Evolutionary conservation across 1,139 yeast genomes (phyloP).

Genomic region (Lodderomyces oxycetoniae): DNA sequence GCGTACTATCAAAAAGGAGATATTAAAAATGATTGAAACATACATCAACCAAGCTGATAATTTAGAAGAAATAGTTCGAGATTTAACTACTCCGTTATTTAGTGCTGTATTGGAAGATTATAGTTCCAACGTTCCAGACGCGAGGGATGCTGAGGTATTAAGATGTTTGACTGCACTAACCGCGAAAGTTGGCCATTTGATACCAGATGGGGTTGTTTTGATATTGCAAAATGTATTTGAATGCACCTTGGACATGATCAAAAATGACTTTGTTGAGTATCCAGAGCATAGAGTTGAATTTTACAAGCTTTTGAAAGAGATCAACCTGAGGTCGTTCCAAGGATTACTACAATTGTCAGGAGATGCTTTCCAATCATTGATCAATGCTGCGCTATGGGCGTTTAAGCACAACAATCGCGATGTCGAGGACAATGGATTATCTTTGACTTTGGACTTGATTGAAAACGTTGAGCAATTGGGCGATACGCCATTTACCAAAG

Average conservation of each 20-base stretch:
- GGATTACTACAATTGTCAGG: slow-evolving; percentile 88
- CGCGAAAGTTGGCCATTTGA: slow-evolving; percentile 77
- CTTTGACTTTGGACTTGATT: slow-evolving; percentile 74
- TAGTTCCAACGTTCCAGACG: slow-evolving; percentile 84
- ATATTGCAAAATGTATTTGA: slow-evolving; percentile 90
- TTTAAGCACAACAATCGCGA: slow-evolving; percentile 95
- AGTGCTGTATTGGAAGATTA: slow-evolving; percentile 89
- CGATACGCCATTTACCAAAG: slow-evolving; percentile 72
- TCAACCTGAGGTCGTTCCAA: slow-evolving; percentile 77
- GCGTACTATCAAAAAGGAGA: slow-evolving; percentile 94
- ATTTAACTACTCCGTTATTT: slow-evolving; percentile 78
- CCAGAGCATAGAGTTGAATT: slow-evolving; percentile 98
- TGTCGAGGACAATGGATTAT: slow-evolving; percentile 86
- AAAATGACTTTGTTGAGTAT: slow-evolving; percentile 89
- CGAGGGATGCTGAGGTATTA: slow-evolving; percentile 95
- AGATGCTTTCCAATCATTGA: slow-evolving; percentile 83
- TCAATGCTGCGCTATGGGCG: slow-evolving; percentile 96
- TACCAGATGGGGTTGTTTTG: slow-evolving; percentile 84
- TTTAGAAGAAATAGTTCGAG: slow-evolving; percentile 77
- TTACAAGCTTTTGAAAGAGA: slow-evolving; percentile 81
- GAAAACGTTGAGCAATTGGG: slow-evolving; percentile 83
- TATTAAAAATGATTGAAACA: slow-evolving; percentile 82
- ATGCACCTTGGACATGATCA: slow-evolving; percentile 92
- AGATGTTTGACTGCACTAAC: slow-evolving; percentile 93
- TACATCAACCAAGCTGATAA: slow-evolving; percentile 86